Evolutionary conservation across 768 basidiomycete genomes (phyloP), one percentile per base, ranked within the genome.

Genomic region (Xerocomellus amylosporus): DNA sequence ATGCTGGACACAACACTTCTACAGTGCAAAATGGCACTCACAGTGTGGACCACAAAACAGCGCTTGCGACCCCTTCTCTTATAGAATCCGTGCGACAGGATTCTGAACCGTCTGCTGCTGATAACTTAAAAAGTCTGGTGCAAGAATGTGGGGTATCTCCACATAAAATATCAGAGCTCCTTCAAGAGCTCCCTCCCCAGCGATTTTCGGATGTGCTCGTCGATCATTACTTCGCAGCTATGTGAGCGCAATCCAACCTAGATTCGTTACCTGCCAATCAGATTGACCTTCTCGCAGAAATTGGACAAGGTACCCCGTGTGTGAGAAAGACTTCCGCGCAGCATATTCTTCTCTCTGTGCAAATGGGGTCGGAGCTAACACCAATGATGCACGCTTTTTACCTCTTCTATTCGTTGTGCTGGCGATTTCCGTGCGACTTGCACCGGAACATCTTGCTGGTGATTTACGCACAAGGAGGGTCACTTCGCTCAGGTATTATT

Each of bases 331-430:
- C 57, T 95, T 97, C 66, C 82, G 93, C 38, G 64, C 77, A 28
- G 79, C 88, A 0, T 93, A 88, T 65, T 71, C 78, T 19, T 84
- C 87, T 5, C 74, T 91, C 41, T 79, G 87, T 58, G 71, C 82
- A 58, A 82, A 82, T 55, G 83, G 82, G 4, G 73, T 82, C 15
- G 75, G 81, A 47, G 77, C 86, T 28, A 86, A 87, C 62, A 86
- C 86, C 8, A 82, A 83, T 62, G 87, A 91, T 65, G 81, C 90
- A 65, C 85, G 88, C 46, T 94, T 90, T 68, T 78, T 98, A 5
- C 94, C 94, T 2, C 77, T 97, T n/a, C 77, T 98, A 15, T 98
- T 96, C 66, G 93, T 95, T 40, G 90, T 96, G 1, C 77, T 98
- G 36, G 93, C 94, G 13, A 90, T 93, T 44, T 81, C 93, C 15